Base-by-base conservation (phyloP, 129 eudicot species). In the Apium graveolens region DNA sequence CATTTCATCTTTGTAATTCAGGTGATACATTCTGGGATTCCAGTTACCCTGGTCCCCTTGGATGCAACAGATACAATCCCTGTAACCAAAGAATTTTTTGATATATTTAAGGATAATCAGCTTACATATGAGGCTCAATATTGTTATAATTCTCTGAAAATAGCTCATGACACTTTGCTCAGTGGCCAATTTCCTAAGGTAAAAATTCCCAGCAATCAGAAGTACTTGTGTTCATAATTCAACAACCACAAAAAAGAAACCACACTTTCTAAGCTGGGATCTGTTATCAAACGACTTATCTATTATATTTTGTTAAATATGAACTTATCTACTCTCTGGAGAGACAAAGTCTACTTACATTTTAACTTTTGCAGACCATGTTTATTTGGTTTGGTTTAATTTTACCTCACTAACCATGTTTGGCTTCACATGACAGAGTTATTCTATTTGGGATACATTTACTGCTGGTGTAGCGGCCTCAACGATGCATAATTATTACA, bases 61-160 rank as follows among this genome's bases (percentile, higher is more conserved):
- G 97, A 87, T 85, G 97, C 98, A 78, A 93, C 98, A 79, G 88
- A 93, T 86, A 93, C 98, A 48, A 91, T 93, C 60, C 97, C 96
- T 31, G 80, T 87, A 74, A 83, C 88, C 41, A 55, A 75, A 43
- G 55, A 82, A 26, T 93, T 93, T 70, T 91, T 87, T 43, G 83
- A 87, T 24, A 82, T 81, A 63, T 86, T 91, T 60, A 90, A 93
- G 80, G 82, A 83, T 76, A 86, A 86, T 82, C 98, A 87, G 66
- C 83, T 68, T 26, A 93, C 98, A 4, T 93, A 78, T 31, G 97
- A 93, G 82, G 97, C 98, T 66, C 97, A 87, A 21, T 93, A 93
- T 76, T 79, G 80, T 83, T 93, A 89, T 83, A 87, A 74, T 88
- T 83, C 96, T 38, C 73, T 92, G 81, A 85, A 92, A 77, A 80